These are phyloP conservation scores for Aspergillus wentii DNA, from an alignment of 495 filamentous ascomycete species.

Conservation along the genomic window DNA sequence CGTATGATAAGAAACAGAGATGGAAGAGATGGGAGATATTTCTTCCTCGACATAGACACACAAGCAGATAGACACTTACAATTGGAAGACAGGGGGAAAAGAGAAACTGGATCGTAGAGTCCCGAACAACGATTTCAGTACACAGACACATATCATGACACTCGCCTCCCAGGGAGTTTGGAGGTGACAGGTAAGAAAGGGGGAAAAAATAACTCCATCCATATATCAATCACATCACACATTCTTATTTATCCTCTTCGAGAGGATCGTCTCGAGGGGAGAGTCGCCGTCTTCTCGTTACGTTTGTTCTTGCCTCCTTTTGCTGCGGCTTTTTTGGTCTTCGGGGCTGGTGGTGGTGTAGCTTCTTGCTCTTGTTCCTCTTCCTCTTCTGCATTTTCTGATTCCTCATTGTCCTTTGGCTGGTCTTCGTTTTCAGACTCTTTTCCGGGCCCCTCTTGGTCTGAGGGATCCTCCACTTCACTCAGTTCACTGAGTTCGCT, in stretches of 20 bases:
- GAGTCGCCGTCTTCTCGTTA: conserved; percentile 8
- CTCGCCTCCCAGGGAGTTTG: too few species aligned
- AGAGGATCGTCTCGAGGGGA: conserved; percentile 37
- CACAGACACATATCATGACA: not conserved
- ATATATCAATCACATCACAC: not conserved
- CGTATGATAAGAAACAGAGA: conserved; percentile 5
- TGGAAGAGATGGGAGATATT: conserved; percentile 4
- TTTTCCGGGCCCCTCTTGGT: conserved; percentile 3
- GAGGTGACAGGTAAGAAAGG: too few species aligned
- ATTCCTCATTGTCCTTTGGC: conserved; percentile 1
- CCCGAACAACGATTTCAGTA: not conserved
- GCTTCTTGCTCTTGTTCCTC: conserved; percentile 18
- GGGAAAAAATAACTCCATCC: not conserved
- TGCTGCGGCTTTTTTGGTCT: conserved; percentile 11
- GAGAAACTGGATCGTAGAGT: not conserved
- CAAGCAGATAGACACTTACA: not conserved
- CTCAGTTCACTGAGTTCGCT: conserved; percentile 20
- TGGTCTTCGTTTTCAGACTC: conserved; percentile 12
- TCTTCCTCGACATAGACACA: conserved; percentile 1
- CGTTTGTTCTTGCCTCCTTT: conserved; percentile 14
- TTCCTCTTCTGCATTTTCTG: conserved; percentile 17
- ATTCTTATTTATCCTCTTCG: conserved; percentile 27
- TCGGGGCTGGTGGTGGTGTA: conserved; percentile 19
- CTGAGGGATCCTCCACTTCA: conserved; percentile 15
- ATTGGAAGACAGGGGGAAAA: not conserved